Percentiles rank a stretch among this genome's conserved stretches.
Conservation (phyloP, 2,329 filamentous ascomycete species). For the Atkinsonella hypoxylon region DNA sequence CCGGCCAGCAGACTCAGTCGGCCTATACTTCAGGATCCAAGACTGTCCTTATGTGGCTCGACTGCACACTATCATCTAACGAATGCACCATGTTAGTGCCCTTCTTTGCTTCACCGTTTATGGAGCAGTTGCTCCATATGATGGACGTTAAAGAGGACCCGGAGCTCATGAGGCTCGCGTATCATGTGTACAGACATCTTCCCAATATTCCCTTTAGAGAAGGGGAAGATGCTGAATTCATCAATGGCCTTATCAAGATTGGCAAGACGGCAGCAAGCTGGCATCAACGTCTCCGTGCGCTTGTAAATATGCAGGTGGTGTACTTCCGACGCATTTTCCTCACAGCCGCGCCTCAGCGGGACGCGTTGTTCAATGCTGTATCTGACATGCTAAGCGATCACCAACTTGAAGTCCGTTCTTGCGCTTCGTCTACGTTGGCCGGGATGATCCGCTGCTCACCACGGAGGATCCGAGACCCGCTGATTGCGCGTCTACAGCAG, state of each 20-base stretch:
- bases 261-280: conserved; percentile 75
- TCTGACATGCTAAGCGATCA: conserved; percentile 85
- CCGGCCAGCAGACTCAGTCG: conserved; percentile 85
- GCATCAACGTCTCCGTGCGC: conserved; percentile 88
- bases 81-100: conserved; percentile 84
- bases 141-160: conserved; percentile 99
- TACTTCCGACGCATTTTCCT: conserved; percentile 96
- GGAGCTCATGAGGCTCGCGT: conserved; percentile 85
- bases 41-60: conserved; percentile 90
- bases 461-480: conserved; percentile 60
- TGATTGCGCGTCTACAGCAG: conserved; percentile 62
- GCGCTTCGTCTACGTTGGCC: conserved; percentile 82
- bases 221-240: conserved; percentile 76
- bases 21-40: conserved; percentile 94
- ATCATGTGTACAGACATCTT: conserved; percentile 92
- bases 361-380: conserved; percentile 80
- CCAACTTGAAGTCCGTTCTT: conserved; percentile 87
- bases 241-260: conserved; percentile 75
- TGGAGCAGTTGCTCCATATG: conserved; percentile 93
- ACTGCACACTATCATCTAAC: conserved; percentile 78
- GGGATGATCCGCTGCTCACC: conserved; percentile 98
- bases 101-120: conserved; percentile 84
- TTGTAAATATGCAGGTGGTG: conserved; percentile 97
- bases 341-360: conserved; percentile 60
- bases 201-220: conserved; percentile 88